phyloP scores from a whole-genome alignment of 208 protist genomes.

The Balamuthia mandrillaris region DNA sequence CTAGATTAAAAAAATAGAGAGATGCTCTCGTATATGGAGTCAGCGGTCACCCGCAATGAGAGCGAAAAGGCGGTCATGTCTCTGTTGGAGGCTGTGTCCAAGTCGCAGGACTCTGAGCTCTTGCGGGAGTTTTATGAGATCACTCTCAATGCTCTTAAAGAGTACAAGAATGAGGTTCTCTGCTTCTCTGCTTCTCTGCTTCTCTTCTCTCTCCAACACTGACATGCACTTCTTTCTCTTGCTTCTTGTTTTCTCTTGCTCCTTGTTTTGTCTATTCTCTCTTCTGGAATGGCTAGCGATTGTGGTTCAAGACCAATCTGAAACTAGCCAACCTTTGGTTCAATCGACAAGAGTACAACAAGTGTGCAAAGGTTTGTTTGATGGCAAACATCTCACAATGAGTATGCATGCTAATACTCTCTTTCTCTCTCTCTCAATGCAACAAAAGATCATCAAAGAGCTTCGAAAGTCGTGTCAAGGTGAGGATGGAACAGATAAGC shows the following conservation, averaged over 20 bases:
- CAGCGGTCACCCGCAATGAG: not conserved
- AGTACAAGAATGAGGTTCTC: constrained; percentile 24
- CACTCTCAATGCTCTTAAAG: constrained; percentile 7
- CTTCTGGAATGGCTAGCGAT: constrained; percentile 36
- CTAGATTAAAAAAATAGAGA: not conserved
- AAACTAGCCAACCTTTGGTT: constrained; percentile 79
- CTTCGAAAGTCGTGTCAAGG: constrained; percentile 74
- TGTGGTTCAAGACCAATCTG: constrained; percentile 88
- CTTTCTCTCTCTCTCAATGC: not conserved
- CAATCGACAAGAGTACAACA: constrained; percentile 63
- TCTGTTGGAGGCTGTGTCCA: constrained; percentile 9
- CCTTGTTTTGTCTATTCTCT: not conserved
- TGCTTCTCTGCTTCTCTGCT: not conserved
- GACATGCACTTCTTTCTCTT: not conserved
- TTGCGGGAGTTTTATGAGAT: constrained; percentile 29
- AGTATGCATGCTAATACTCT: not conserved
- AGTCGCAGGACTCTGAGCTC: not conserved
- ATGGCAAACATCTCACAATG: not conserved
- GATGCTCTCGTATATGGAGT: not conserved
- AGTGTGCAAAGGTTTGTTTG: constrained; percentile 51
- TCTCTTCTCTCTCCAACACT: not conserved
- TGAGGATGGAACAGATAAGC: constrained; percentile 67
- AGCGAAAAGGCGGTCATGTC: constrained; percentile 19
- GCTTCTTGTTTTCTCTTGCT: not conserved
- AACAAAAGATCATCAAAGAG: constrained; percentile 54